phyloP scores from a whole-genome alignment of 2,329 filamentous ascomycete species.

The Pseudogymnoascus sp. region DNA sequence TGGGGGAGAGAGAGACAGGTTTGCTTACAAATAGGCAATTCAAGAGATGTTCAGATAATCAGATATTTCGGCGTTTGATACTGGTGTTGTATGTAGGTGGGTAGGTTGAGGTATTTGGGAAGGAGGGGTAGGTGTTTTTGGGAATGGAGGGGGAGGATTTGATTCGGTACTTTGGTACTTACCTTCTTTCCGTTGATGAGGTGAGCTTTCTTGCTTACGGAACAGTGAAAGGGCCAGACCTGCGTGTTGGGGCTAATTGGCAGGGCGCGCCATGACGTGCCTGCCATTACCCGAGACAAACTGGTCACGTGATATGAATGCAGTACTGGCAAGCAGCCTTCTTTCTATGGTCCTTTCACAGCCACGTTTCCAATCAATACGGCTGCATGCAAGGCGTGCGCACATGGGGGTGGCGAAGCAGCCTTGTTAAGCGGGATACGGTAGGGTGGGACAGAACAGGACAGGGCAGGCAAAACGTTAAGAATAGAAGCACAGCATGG shows the following conservation, averaged over 20 bases:
- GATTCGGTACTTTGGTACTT: slow-evolving; percentile 1
- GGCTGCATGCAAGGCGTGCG: too few species aligned
- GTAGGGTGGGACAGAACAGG: too few species aligned
- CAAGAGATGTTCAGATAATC: neutral
- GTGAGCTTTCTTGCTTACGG: slow-evolving; percentile 3
- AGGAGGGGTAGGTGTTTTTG: neutral
- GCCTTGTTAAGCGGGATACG: neutral
- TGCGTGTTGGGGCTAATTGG: neutral
- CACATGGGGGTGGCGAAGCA: neutral
- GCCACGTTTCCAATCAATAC: neutral
- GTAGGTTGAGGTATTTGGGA: neutral
- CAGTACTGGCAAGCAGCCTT: too few species aligned
- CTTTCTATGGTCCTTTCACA: neutral
- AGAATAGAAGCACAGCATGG: neutral
- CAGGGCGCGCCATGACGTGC: neutral
- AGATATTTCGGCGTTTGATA: neutral
- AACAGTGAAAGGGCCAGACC: neutral
- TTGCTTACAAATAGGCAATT: neutral
- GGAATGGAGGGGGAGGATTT: neutral
- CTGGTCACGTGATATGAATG: neutral
- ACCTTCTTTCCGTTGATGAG: too few species aligned
- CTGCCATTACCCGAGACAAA: neutral
- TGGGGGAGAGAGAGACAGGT: neutral
- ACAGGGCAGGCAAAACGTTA: neutral
- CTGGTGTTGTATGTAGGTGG: neutral